These are phyloP conservation scores for Jatropha curcas DNA, from an alignment of 345 rosid genomes.

Conservation along the genomic window DNA sequence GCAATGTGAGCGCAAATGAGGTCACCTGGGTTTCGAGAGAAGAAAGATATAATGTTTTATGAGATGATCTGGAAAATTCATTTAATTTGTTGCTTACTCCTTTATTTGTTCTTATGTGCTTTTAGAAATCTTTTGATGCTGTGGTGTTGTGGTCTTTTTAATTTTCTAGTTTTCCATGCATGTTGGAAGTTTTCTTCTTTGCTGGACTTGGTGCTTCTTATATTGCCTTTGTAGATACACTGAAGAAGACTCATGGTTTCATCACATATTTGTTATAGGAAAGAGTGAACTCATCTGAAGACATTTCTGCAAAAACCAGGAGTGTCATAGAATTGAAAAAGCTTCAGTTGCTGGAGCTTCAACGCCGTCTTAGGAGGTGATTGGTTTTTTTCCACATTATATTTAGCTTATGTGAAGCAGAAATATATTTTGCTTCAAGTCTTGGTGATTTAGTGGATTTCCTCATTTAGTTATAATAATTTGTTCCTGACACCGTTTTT, in stretches of 20 bases:
- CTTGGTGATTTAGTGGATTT: not conserved
- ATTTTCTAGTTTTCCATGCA: not conserved
- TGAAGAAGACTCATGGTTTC: not conserved
- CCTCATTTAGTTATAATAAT: conserved; percentile 8
- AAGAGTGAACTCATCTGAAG: conserved; percentile 77
- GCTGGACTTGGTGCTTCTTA: not conserved
- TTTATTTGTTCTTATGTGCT: not conserved
- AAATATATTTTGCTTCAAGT: not conserved
- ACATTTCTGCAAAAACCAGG: conserved; percentile 82
- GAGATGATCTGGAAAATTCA: not conserved
- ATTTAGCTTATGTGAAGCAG: not conserved
- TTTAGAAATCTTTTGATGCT: not conserved
- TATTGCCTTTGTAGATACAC: not conserved
- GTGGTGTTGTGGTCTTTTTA: not conserved
- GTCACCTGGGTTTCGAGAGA: not conserved
- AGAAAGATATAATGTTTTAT: not conserved
- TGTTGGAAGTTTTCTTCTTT: not conserved
- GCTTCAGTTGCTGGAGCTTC: conserved; percentile 77
- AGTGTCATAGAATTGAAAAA: conserved; percentile 91
- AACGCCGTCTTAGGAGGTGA: conserved; percentile 79
- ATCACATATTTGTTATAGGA: conserved; percentile 41
- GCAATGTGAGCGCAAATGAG: not conserved
- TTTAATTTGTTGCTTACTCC: not conserved
- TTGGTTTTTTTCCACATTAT: conserved; percentile 10
- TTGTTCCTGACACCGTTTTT: conserved; percentile 14